Percentiles rank a stretch among this genome's conserved stretches.
Evolutionary conservation across 2,329 filamentous ascomycete species (phyloP).

Genomic region (Myriangium duriaei): DNA sequence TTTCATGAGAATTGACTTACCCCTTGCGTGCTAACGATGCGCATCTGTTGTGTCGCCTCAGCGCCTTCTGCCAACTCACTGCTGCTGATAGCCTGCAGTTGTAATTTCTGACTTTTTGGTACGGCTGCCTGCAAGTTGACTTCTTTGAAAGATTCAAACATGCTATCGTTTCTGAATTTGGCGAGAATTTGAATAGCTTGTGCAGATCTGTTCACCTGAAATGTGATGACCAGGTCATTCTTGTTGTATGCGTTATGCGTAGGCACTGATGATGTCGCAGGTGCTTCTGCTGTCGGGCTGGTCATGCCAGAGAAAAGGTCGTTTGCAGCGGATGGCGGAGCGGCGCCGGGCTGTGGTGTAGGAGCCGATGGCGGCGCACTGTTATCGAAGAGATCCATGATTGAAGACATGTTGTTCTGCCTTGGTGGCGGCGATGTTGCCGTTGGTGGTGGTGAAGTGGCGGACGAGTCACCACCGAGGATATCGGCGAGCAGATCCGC

Average conservation of each 20-base stretch:
- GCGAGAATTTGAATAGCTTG: slow-evolving; percentile 72
- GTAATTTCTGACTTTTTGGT: slow-evolving; percentile 88
- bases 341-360: slow-evolving; percentile 26
- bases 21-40: slow-evolving; percentile 70
- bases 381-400: slow-evolving; percentile 78
- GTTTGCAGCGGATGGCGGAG: slow-evolving; percentile 23
- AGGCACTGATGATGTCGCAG: slow-evolving; percentile 24
- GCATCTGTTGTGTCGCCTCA: slow-evolving; percentile 85
- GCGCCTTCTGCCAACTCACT: slow-evolving; percentile 62
- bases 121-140: slow-evolving; percentile 89
- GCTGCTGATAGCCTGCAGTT: slow-evolving; percentile 79
- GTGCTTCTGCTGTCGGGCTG: slow-evolving; percentile 33
- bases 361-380: slow-evolving; percentile 25
- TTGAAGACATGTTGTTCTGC: slow-evolving; percentile 41
- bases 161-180: slow-evolving; percentile 67
- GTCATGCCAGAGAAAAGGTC: slow-evolving; percentile 35
- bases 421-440: slow-evolving; percentile 17
- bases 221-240: slow-evolving; percentile 68
- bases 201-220: slow-evolving; percentile 72
- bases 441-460: slow-evolving; percentile 33
- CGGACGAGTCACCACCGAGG: slow-evolving; percentile 55
- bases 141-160: slow-evolving; percentile 51
- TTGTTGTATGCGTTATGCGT: slow-evolving; percentile 70
- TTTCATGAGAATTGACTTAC: slow-evolving; percentile 48
- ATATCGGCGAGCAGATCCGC: slow-evolving; percentile 87